Evolutionary conservation across 257 asterid genomes (phyloP).

Genomic region (Phtheirospermum japonicum): DNA sequence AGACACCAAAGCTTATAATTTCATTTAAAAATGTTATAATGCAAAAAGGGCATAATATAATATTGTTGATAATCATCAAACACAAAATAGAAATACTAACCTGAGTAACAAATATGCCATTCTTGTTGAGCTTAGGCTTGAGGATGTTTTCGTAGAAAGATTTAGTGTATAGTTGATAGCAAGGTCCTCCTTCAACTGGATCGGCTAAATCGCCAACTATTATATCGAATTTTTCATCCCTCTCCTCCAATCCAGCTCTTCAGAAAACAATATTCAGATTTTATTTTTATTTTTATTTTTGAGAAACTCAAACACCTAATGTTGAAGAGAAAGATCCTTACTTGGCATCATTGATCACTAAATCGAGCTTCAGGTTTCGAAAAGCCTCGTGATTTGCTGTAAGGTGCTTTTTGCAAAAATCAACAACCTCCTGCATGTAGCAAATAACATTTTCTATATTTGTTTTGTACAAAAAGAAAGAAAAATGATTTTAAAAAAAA

Average conservation of each 20-base stretch:
- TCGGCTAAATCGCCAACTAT: slow-evolving; percentile 96
- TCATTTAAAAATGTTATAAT: too few species aligned
- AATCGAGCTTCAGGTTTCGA: slow-evolving; percentile 63
- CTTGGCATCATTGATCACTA: slow-evolving; percentile 93
- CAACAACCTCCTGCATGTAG: slow-evolving; percentile 76
- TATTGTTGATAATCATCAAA: too few species aligned
- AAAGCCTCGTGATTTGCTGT: slow-evolving; percentile 86
- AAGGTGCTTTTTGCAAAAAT: slow-evolving; percentile 75
- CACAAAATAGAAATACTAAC: slow-evolving; percentile 28
- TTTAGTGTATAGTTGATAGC: slow-evolving; percentile 86
- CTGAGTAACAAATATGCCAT: slow-evolving; percentile 93
- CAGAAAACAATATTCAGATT: not conserved
- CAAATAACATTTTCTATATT: not conserved
- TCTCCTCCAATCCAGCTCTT: slow-evolving; percentile 74
- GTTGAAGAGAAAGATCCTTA: slow-evolving; percentile 10
- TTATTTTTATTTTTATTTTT: not conserved
- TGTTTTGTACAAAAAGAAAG: too few species aligned
- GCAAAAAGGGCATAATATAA: too few species aligned
- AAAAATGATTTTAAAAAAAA: too few species aligned
- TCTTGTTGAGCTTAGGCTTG: slow-evolving; percentile 72
- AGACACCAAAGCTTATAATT: not conserved
- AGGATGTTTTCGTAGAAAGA: slow-evolving; percentile 73
- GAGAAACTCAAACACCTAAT: not conserved
- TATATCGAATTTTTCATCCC: slow-evolving; percentile 72
- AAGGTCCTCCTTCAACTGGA: slow-evolving; percentile 99